Evolutionary conservation across 192 early-diverging fungal species (phyloP).

Genomic region (Podochytrium sp.): DNA sequence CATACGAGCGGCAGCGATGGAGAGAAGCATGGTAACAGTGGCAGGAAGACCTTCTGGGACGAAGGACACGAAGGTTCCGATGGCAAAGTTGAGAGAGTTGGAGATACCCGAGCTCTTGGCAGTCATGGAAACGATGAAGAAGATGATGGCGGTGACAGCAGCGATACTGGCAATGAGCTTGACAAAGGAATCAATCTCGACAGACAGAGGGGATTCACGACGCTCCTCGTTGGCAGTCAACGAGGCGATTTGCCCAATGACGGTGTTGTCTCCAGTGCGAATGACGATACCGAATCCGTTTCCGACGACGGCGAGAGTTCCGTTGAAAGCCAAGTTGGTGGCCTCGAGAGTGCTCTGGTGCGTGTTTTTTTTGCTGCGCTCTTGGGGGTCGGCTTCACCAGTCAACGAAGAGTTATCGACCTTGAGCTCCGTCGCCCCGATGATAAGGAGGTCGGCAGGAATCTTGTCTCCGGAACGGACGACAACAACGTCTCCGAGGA

Average conservation of each 20-base stretch:
- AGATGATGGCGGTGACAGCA: neutral
- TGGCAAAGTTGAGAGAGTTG: conserved; percentile 36
- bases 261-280: conserved; percentile 57
- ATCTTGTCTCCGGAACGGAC: conserved; percentile 47
- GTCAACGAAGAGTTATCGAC: conserved; percentile 56
- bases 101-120: conserved; percentile 11
- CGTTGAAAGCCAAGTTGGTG: conserved; percentile 51
- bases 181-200: neutral
- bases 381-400: conserved; percentile 54
- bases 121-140: conserved; percentile 6
- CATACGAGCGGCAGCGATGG: conserved; percentile 94
- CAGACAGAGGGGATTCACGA: neutral
- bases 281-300: conserved; percentile 60
- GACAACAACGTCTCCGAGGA: conserved; percentile 49
- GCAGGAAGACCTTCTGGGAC: conserved; percentile 93
- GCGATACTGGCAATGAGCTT: conserved; percentile 1
- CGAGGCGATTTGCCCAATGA: conserved; percentile 40
- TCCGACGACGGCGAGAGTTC: conserved; percentile 45
- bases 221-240: conserved; percentile 11
- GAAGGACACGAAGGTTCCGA: conserved; percentile 42
- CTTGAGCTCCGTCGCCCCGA: conserved; percentile 42
- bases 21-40: conserved; percentile 91
- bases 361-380: conserved; percentile 24
- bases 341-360: conserved; percentile 48
- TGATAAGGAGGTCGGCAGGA: conserved; percentile 49